Evolutionary conservation across 2,329 filamentous ascomycete species (phyloP).

Genomic region (Arthrobotrys sphaeroides): DNA sequence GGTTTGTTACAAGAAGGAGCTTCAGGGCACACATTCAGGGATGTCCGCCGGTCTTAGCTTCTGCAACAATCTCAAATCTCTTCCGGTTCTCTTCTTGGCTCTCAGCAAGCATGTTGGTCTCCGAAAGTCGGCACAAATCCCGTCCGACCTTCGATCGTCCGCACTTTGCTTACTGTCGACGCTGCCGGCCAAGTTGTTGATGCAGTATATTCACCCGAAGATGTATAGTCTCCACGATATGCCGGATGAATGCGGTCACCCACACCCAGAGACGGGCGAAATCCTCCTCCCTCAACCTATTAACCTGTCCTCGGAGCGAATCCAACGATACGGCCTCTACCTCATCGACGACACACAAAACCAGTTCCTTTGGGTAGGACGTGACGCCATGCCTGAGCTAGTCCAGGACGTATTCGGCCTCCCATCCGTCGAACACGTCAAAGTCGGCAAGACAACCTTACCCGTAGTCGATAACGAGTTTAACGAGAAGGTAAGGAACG

Average conservation of each 20-base stretch:
- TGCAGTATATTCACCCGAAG: conserved; percentile 89
- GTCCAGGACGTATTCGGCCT: conserved; percentile 90
- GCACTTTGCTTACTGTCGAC: conserved; percentile 95
- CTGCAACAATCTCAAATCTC: conserved; percentile 85
- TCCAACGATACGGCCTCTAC: conserved; percentile 91
- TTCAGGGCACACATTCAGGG: conserved; percentile 94
- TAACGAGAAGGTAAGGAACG: conserved; percentile 89
- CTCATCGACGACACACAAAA: conserved; percentile 97
- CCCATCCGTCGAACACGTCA: conserved; percentile 81
- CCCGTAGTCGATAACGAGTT: conserved; percentile 94
- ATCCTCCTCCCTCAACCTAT: conserved; percentile 84
- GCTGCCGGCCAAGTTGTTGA: conserved; percentile 84
- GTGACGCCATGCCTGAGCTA: conserved; percentile 89
- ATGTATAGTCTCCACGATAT: conserved; percentile 93
- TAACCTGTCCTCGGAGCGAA: conserved; percentile 86
- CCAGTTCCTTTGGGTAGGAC: conserved; percentile 95
- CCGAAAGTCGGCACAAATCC: conserved; percentile 90
- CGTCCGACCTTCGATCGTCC: conserved; percentile 90
- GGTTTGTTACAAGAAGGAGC: conserved; percentile 95
- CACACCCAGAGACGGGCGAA: conserved; percentile 84
- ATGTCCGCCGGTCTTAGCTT: conserved; percentile 85
- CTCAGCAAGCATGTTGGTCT: conserved; percentile 93
- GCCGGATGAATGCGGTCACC: conserved; percentile 89
- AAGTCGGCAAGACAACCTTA: conserved; percentile 87
- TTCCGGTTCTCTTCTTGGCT: conserved; percentile 90